phyloP scores from a whole-genome alignment of 2,329 filamentous ascomycete species.

The Nectriaceae sp. region DNA sequence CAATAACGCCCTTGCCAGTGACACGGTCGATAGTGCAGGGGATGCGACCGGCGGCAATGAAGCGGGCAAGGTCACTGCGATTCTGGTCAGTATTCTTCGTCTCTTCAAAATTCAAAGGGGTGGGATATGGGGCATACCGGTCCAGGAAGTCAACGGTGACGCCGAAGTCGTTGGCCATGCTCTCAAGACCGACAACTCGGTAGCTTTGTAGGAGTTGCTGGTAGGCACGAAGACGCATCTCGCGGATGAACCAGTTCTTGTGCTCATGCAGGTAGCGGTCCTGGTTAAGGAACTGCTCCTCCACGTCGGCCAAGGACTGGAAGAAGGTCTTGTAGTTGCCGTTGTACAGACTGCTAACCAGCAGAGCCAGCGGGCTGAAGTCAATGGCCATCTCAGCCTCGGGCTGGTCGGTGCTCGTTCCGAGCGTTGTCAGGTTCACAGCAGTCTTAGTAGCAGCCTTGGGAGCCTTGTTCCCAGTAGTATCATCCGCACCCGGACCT shows the following conservation, averaged over 20 bases:
- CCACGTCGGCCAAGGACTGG: constrained; percentile 81
- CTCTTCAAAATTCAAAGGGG: background rate
- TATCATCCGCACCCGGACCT: constrained; percentile 78
- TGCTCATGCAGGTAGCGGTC: constrained; percentile 97
- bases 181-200: constrained; percentile 92
- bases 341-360: constrained; percentile 89
- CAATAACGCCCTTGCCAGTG: constrained; percentile 92
- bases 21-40: constrained; percentile 98
- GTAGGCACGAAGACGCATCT: constrained; percentile 96
- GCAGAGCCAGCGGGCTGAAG: constrained; percentile 82
- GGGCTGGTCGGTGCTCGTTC: constrained; percentile 68
- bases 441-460: constrained; percentile 58
- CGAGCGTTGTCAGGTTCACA: constrained; percentile 87
- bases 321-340: constrained; percentile 97
- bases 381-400: constrained; percentile 83
- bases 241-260: constrained; percentile 94
- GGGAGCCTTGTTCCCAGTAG: constrained; percentile 62
- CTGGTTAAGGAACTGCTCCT: constrained; percentile 90
- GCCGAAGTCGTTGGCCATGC: constrained; percentile 96
- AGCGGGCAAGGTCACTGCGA: constrained; percentile 85
- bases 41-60: constrained; percentile 92
- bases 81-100: constrained; percentile 5
- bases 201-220: constrained; percentile 97
- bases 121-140: constrained; percentile 58
- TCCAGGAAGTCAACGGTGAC: constrained; percentile 96